Evolutionary conservation across 2,329 filamentous ascomycete species (phyloP).

Genomic region (Cercospora beticola): DNA sequence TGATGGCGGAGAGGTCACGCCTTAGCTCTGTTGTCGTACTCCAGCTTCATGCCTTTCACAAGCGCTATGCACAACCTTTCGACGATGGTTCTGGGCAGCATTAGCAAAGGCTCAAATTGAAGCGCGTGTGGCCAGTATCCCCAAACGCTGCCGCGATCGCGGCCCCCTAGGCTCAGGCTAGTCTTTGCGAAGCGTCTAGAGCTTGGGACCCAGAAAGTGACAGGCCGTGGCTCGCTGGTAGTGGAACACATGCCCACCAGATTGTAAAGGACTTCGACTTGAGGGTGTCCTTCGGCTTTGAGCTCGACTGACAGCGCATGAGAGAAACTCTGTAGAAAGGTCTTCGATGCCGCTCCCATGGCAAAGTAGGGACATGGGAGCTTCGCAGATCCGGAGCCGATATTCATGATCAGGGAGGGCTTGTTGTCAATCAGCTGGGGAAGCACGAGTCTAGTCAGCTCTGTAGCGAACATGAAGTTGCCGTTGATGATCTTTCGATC

Average conservation of each 20-base stretch:
- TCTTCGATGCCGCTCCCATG: constrained; percentile 48
- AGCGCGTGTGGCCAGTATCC: constrained; percentile 32
- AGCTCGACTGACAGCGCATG: constrained; percentile 38
- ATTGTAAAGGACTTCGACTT: constrained; percentile 40
- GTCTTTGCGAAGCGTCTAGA: constrained; percentile 22
- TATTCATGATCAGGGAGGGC: constrained; percentile 44
- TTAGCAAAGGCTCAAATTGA: constrained; percentile 18
- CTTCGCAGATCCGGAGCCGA: constrained; percentile 38
- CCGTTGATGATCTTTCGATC: constrained; percentile 40
- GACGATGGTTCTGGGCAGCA: constrained; percentile 3
- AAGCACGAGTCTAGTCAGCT: constrained; percentile 49
- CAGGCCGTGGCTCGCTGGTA: constrained; percentile 19
- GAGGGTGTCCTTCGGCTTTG: constrained; percentile 34
- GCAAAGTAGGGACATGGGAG: constrained; percentile 52
- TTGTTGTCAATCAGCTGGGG: constrained; percentile 43
- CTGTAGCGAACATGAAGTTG: constrained; percentile 52
- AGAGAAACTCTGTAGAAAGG: constrained; percentile 45
- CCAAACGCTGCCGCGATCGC: constrained; percentile 18
- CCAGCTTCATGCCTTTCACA: constrained; percentile 3
- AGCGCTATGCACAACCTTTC: constrained; percentile 14
- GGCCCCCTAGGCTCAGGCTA: constrained; percentile 25
- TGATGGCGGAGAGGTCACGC: neutral
- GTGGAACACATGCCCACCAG: constrained; percentile 21
- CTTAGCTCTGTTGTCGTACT: neutral
- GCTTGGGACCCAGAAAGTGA: constrained; percentile 18